Percentiles rank a stretch among this genome's conserved stretches.
Evolutionary conservation across 805 yeast genomes (phyloP).

Genomic region (Maudiozyma saulgeensis): DNA sequence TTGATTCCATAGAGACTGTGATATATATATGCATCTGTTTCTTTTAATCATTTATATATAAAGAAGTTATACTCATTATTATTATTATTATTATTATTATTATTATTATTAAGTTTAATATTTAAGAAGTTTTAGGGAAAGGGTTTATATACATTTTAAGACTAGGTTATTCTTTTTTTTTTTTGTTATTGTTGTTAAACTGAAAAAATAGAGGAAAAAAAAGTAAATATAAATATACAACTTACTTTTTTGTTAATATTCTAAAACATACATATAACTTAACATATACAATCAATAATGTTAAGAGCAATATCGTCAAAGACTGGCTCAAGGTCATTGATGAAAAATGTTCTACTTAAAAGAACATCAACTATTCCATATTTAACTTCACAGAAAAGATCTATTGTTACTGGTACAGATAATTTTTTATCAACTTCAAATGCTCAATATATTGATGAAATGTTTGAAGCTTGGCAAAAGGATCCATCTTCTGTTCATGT

Average conservation of each 20-base stretch:
- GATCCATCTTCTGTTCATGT: conserved; percentile 90
- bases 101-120: too few relatives aligned
- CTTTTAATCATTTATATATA: too few relatives aligned
- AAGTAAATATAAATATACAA: not conserved
- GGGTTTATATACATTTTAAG: too few relatives aligned
- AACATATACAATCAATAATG: not conserved
- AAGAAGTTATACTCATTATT: too few relatives aligned
- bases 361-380: not conserved
- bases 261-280: not conserved
- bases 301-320: conserved; percentile 4
- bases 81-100: too few relatives aligned
- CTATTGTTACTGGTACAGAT: conserved; percentile 35
- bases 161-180: too few relatives aligned
- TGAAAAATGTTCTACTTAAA: conserved; percentile 2
- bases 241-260: not conserved
- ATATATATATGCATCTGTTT: too few relatives aligned
- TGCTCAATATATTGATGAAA: conserved; percentile 92
- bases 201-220: not conserved
- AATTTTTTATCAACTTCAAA: conserved; percentile 73
- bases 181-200: too few relatives aligned
- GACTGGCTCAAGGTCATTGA: conserved; percentile 2
- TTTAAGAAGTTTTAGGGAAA: too few relatives aligned
- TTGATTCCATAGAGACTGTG: too few relatives aligned
- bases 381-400: conserved; percentile 4
- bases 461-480: conserved; percentile 88